Evolutionary conservation across 2,329 filamentous ascomycete genomes (phyloP).

Genomic region (Sporothrix brunneoviolacea): DNA sequence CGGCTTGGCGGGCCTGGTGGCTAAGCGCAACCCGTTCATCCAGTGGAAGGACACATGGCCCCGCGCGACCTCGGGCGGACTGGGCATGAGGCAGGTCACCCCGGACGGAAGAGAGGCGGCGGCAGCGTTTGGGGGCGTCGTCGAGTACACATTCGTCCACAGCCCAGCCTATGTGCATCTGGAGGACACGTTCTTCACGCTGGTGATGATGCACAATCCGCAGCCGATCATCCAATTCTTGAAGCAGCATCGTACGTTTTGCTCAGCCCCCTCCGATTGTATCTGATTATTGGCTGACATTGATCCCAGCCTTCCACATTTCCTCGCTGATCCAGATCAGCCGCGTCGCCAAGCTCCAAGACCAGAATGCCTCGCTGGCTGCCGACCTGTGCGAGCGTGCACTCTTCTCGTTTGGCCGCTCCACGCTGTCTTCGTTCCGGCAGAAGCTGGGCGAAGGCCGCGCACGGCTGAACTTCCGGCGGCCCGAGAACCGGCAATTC

Average conservation of each 20-base stretch:
- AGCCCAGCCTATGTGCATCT: slow-evolving; percentile 65
- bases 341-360: slow-evolving; percentile 75
- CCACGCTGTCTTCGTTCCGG: slow-evolving; percentile 75
- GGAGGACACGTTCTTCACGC: slow-evolving; percentile 68
- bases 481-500: slow-evolving; percentile 85
- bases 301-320: slow-evolving; percentile 67
- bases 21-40: slow-evolving; percentile 75
- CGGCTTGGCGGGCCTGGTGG: slow-evolving; percentile 62
- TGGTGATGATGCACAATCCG: slow-evolving; percentile 78
- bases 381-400: slow-evolving; percentile 86
- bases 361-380: slow-evolving; percentile 78
- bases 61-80: slow-evolving; percentile 66
- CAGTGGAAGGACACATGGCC: slow-evolving; percentile 88
- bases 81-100: slow-evolving; percentile 57
- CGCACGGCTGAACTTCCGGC: slow-evolving; percentile 71
- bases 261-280: not conserved
- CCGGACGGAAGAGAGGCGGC: not conserved
- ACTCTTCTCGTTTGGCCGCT: slow-evolving; percentile 87
- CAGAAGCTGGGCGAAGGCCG: slow-evolving; percentile 68
- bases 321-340: slow-evolving; percentile 91
- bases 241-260: slow-evolving; percentile 47
- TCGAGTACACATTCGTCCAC: slow-evolving; percentile 74
- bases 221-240: slow-evolving; percentile 74
- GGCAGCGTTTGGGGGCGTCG: slow-evolving; percentile 35
- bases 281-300: not conserved